phyloP scores from a whole-genome alignment of 192 early-diverging fungal genomes.

The Backusella luteola region DNA sequence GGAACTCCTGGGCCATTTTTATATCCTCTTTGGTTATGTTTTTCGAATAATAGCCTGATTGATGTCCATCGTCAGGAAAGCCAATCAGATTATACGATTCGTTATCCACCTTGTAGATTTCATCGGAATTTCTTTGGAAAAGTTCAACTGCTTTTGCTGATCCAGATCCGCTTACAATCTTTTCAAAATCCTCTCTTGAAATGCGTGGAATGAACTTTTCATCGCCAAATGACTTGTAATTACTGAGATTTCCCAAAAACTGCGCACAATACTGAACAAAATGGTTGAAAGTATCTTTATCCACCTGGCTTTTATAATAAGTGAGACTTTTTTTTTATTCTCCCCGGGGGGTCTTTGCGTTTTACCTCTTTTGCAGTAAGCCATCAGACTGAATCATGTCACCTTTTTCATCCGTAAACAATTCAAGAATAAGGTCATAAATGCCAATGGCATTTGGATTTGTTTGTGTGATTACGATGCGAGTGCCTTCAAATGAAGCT shows the following conservation, averaged over 20 bases:
- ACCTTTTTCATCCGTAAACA: constrained; percentile 37
- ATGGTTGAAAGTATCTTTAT: constrained; percentile 45
- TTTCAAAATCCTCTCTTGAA: constrained; percentile 35
- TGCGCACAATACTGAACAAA: constrained; percentile 52
- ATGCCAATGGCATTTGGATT: constrained; percentile 28
- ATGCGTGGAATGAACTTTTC: constrained; percentile 59
- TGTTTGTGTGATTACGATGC: constrained; percentile 36
- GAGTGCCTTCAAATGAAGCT: constrained; percentile 50
- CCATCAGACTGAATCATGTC: constrained; percentile 15
- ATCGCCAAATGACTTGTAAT: constrained; percentile 63
- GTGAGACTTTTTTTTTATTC: neutral
- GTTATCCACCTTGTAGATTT: constrained; percentile 45
- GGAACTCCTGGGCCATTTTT: constrained; percentile 28
- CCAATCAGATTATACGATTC: constrained; percentile 45
- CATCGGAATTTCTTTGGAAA: constrained; percentile 28
- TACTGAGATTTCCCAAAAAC: constrained; percentile 49
- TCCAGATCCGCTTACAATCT: constrained; percentile 40
- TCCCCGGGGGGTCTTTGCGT: too few relatives aligned
- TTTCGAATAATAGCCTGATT: constrained; percentile 50
- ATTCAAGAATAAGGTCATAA: constrained; percentile 38
- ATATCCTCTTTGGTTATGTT: constrained; percentile 53
- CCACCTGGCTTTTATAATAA: constrained; percentile 30
- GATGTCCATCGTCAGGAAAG: constrained; percentile 58
- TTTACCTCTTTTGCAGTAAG: constrained; percentile 19
- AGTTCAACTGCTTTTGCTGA: constrained; percentile 21